Base-by-base conservation (phyloP, 495 filamentous ascomycete genomes). In the Penicillium pancosmium region DNA sequence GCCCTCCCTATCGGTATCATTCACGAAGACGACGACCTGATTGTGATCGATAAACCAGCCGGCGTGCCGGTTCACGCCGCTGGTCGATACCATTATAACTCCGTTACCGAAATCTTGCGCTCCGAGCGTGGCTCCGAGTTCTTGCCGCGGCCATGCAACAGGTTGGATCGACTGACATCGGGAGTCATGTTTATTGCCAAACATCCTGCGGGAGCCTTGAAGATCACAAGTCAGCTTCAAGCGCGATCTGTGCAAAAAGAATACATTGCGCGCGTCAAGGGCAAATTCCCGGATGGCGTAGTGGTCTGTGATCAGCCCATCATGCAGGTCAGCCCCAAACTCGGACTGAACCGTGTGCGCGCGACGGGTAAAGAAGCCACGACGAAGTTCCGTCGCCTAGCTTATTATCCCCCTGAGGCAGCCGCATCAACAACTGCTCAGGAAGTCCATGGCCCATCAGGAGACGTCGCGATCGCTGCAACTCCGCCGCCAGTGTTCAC, bases 131-230 rank as follows among this genome's bases (percentile, higher is more conserved):
- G 84, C 8, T 72, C 81, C n/a, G 76, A 76, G 8, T 96, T 83
- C 73, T 78, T 88, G 52, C 91, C 93, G 0, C 77, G 92, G 47
- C 88, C 95, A 1, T 97, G 92, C 76, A 96, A 98, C 66, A 82
- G 94, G 36, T 84, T 98, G n/a, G 94, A 98, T 68, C 80, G 94
- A 46, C 74, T 98, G 57, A 98, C 94, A 0, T 95, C 91, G 50
- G 94, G 94, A 23, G 86, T 98, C 60, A 98, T 98, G 94, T 98
- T 98, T 74, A 87, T 98, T 55, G 93, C 88, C 11, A 98, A 98
- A 68, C 78, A 88, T 49, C 75, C 86, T 46, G 85, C 87, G 68
- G 91, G 90, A 0, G 93, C 94, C 2, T 92, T 94, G 46, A 74
- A 80, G 43, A 82, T 98, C 61, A 83, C 85, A 50, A 66, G 70